phyloP scores from a whole-genome alignment of 2,329 filamentous ascomycete genomes.

The Alternaria brassicae region DNA sequence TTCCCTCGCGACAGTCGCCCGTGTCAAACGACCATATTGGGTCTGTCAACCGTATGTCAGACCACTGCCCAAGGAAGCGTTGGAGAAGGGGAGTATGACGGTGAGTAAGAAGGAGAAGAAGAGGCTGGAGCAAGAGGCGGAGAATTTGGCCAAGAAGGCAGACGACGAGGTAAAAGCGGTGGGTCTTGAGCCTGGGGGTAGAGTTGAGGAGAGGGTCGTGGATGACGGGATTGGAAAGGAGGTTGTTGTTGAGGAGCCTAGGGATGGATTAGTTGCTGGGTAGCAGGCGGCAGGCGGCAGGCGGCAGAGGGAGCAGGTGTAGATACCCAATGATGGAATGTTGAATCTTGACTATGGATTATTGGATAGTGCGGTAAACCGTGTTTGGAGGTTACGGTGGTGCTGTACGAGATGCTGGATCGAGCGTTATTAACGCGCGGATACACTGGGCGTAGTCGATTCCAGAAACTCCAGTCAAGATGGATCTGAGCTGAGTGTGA shows the following conservation, averaged over 20 bases:
- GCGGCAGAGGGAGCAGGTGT: not conserved
- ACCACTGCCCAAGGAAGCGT: slow-evolving; percentile 84
- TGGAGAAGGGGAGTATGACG: slow-evolving; percentile 79
- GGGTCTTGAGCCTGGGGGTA: slow-evolving; percentile 35
- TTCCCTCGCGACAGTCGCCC: slow-evolving; percentile 69
- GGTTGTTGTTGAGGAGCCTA: slow-evolving; percentile 50
- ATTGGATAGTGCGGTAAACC: not conserved
- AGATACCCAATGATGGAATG: not conserved
- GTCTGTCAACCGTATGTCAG: slow-evolving; percentile 86
- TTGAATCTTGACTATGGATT: not conserved
- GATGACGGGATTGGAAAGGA: slow-evolving; percentile 19
- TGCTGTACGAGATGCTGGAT: not conserved
- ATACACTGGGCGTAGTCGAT: not conserved
- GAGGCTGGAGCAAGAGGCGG: slow-evolving; percentile 49
- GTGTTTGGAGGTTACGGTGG: not conserved
- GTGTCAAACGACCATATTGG: slow-evolving; percentile 87
- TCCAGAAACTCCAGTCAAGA: not conserved
- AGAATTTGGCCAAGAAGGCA: slow-evolving; percentile 48
- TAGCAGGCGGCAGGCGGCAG: not conserved
- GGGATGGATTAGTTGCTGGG: slow-evolving; percentile 51
- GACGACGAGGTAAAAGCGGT: slow-evolving; percentile 37
- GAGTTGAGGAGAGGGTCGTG: slow-evolving; percentile 61
- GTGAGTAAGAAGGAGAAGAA: slow-evolving; percentile 71
- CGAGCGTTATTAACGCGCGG: not conserved
- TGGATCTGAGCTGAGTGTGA: not conserved